Percentiles rank a stretch among this genome's conserved stretches.
Conservation (phyloP, 2,329 filamentous ascomycete genomes). For the Ceratocystiopsis minuta region DNA sequence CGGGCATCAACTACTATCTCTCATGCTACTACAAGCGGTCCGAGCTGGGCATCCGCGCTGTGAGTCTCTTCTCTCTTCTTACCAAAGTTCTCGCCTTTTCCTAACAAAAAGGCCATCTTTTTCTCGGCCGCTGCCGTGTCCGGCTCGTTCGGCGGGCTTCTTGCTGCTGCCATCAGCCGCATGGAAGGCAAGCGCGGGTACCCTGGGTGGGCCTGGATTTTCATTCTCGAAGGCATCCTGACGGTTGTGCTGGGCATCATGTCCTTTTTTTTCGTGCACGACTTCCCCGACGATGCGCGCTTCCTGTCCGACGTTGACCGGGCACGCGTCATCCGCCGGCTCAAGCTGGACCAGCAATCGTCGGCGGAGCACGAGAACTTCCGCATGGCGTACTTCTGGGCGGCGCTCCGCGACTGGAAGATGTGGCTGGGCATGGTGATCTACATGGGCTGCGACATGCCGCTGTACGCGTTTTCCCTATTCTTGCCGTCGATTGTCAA, state of each 20-base stretch:
- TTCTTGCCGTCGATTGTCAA: conserved; percentile 40
- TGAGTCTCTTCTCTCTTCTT: conserved; percentile 2
- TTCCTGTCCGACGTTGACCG: conserved; percentile 53
- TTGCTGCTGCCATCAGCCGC: conserved; percentile 48
- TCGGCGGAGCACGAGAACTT: conserved; percentile 53
- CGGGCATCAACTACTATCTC: conserved; percentile 50
- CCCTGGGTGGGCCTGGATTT: conserved; percentile 42
- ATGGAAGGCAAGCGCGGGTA: conserved; percentile 42
- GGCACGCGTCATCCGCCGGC: conserved; percentile 45
- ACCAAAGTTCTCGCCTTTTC: too few relatives aligned
- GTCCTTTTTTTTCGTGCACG: conserved; percentile 58
- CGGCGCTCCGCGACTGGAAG: conserved; percentile 60
- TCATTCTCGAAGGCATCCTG: conserved; percentile 47
- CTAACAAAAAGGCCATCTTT: conserved; percentile 39
- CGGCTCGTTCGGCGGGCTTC: conserved; percentile 53
- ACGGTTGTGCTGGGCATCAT: conserved; percentile 46
- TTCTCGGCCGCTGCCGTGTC: conserved; percentile 64
- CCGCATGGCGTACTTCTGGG: conserved; percentile 50
- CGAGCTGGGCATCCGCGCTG: conserved; percentile 52
- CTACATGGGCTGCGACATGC: conserved; percentile 28
- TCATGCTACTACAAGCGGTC: conserved; percentile 63
- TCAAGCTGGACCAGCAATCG: conserved; percentile 50
- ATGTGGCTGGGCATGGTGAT: conserved; percentile 35
- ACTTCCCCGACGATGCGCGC: conserved; percentile 56
- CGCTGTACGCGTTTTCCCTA: conserved; percentile 34